These are phyloP conservation scores for Pseudonitzschia delicatissima DNA, from an alignment of 108 stramenopile species.

Conservation along the genomic window DNA sequence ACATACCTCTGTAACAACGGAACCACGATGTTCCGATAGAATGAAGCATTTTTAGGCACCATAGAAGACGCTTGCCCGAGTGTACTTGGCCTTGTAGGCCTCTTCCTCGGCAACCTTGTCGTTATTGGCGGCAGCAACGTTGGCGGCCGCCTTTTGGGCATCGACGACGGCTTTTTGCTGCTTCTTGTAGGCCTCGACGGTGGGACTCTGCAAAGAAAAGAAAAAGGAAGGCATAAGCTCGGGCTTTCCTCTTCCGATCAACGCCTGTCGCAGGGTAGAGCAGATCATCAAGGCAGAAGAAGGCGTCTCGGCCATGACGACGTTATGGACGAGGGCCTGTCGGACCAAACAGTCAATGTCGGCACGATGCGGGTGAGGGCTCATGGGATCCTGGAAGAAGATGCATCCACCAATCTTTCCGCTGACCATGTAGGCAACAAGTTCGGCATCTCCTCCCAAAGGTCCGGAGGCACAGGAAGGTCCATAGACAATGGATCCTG, in stretches of 20 bases:
- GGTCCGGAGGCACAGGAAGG: constrained; percentile 35
- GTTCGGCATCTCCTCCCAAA: constrained; percentile 38
- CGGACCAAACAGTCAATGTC: constrained; percentile 41
- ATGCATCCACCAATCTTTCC: constrained; percentile 31
- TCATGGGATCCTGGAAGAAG: constrained; percentile 38
- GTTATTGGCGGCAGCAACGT: background rate
- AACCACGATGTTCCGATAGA: no score
- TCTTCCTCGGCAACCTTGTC: background rate
- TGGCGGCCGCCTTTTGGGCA: background rate
- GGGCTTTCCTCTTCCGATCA: background rate
- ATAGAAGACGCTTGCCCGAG: background rate
- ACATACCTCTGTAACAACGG: no score
- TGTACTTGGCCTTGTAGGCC: background rate
- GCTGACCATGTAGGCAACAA: constrained; percentile 27
- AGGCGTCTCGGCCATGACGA: constrained; percentile 26
- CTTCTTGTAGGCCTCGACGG: constrained; percentile 13
- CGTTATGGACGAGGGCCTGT: constrained; percentile 21
- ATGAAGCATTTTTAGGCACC: no score
- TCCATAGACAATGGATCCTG: constrained; percentile 25
- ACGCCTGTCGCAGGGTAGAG: background rate
- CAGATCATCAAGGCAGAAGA: constrained; percentile 20
- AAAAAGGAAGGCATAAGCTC: constrained; percentile 20
- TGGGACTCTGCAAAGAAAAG: constrained; percentile 6
- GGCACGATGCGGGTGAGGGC: constrained; percentile 35
- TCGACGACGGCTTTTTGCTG: constrained; percentile 6